Evolutionary conservation across 2,329 filamentous ascomycete genomes (phyloP).

Genomic region (Cladosporium sp.): DNA sequence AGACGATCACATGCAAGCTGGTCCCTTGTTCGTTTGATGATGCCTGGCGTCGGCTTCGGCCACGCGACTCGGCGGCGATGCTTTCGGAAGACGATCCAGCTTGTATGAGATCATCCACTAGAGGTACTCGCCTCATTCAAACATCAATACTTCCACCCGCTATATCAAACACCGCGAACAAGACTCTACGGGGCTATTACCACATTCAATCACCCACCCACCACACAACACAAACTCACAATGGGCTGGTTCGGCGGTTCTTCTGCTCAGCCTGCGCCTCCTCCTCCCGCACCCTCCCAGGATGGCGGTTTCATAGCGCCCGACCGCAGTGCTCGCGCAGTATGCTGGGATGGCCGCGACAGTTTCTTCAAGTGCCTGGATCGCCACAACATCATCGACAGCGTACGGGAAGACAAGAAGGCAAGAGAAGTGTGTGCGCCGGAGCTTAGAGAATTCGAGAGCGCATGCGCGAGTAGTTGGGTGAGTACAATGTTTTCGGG

Average conservation of each 20-base stretch:
- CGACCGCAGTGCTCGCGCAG: slow-evolving; percentile 76
- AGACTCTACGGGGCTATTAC: background rate
- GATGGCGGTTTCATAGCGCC: slow-evolving; percentile 74
- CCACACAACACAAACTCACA: slow-evolving; percentile 3
- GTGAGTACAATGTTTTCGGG: slow-evolving; percentile 54
- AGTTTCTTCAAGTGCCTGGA: slow-evolving; percentile 87
- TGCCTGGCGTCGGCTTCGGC: slow-evolving; percentile 4
- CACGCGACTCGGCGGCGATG: slow-evolving; percentile 4
- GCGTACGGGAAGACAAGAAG: slow-evolving; percentile 58
- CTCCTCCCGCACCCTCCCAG: slow-evolving; percentile 35
- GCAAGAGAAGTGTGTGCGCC: slow-evolving; percentile 58
- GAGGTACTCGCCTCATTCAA: background rate
- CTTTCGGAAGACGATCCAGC: background rate
- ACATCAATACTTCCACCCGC: background rate
- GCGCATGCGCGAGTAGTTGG: slow-evolving; percentile 87
- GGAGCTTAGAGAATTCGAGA: slow-evolving; percentile 71
- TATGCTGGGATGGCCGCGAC: slow-evolving; percentile 91
- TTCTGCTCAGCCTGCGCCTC: slow-evolving; percentile 29
- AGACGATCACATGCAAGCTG: slow-evolving; percentile 1
- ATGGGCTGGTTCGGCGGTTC: slow-evolving; percentile 43
- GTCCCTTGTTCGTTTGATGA: slow-evolving; percentile 15
- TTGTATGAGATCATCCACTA: background rate
- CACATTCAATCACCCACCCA: background rate
- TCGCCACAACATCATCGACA: slow-evolving; percentile 76
- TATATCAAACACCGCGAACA: background rate